These are phyloP conservation scores for Coniochaeta sp. DNA, from an alignment of 2,329 filamentous ascomycete genomes.

Conservation along the genomic window DNA sequence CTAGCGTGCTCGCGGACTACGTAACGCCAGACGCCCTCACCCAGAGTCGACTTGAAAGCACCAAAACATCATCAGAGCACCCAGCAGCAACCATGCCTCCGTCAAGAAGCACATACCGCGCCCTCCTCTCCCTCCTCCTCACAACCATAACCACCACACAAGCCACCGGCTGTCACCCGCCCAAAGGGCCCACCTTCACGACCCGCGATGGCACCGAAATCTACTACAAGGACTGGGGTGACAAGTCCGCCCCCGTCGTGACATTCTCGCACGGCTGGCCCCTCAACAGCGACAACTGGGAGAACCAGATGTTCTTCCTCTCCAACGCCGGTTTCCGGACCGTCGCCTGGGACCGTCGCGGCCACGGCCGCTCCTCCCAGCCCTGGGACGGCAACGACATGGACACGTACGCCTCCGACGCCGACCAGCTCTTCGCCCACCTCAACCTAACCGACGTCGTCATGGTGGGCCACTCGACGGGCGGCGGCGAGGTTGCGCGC, in stretches of 20 bases:
- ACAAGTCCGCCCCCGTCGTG: constrained; percentile 22
- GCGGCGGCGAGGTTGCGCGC: constrained; percentile 31
- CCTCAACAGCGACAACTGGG: constrained; percentile 30
- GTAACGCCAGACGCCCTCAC: too few relatives aligned
- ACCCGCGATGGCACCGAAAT: constrained; percentile 28
- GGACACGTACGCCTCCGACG: constrained; percentile 30
- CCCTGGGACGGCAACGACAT: constrained; percentile 32
- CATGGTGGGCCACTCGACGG: constrained; percentile 31
- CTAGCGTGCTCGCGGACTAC: too few relatives aligned
- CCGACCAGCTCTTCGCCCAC: constrained; percentile 25
- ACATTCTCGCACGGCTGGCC: constrained; percentile 33
- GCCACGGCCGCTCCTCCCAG: constrained; percentile 31
- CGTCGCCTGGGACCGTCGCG: constrained; percentile 28
- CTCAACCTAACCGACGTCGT: constrained; percentile 25
- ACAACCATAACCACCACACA: background rate
- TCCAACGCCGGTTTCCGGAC: constrained; percentile 27
- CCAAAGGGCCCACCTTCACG: constrained; percentile 24
- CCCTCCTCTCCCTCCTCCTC: background rate
- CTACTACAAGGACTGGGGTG: constrained; percentile 36
- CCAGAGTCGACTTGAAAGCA: too few relatives aligned
- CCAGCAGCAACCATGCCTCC: too few relatives aligned
- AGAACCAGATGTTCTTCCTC: constrained; percentile 31
- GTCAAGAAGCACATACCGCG: too few relatives aligned
- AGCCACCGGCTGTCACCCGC: background rate
- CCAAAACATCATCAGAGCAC: too few relatives aligned